Evolutionary conservation across 148 eudicot species (phyloP).

Genomic region (Amaranthus cruentus): DNA sequence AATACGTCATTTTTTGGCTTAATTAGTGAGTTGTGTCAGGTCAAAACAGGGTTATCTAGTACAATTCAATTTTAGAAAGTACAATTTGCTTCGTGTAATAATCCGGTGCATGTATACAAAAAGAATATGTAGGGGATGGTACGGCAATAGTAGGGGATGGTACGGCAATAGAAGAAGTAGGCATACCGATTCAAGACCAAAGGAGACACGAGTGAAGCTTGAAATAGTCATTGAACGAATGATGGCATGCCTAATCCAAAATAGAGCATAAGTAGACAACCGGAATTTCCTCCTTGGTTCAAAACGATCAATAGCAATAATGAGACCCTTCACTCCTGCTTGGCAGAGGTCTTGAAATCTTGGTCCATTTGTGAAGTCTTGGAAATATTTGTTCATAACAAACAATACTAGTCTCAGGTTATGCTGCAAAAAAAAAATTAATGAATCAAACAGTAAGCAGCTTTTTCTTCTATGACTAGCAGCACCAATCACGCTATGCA

Average conservation of each 20-base stretch:
- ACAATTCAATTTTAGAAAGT: too few species aligned
- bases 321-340: constrained; percentile 91
- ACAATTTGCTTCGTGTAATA: too few species aligned
- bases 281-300: constrained; percentile 70
- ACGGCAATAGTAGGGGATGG: background rate
- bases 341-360: constrained; percentile 90
- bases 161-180: background rate
- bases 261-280: constrained; percentile 78
- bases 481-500: background rate
- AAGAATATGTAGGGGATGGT: background rate
- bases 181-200: constrained; percentile 94
- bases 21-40: too few species aligned
- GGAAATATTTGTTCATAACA: constrained; percentile 86
- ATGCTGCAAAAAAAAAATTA: constrained; percentile 54
- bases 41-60: too few species aligned
- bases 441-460: background rate
- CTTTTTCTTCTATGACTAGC: background rate
- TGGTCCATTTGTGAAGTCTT: constrained; percentile 65
- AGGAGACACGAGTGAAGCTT: constrained; percentile 80
- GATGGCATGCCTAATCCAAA: constrained; percentile 90
- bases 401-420: constrained; percentile 85
- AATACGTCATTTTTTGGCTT: too few species aligned
- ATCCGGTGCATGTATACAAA: background rate
- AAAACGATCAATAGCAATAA: constrained; percentile 87
- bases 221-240: constrained; percentile 84